These are phyloP conservation scores for Bodo saltans DNA, from an alignment of 78 protist genomes.

Conservation along the genomic window DNA sequence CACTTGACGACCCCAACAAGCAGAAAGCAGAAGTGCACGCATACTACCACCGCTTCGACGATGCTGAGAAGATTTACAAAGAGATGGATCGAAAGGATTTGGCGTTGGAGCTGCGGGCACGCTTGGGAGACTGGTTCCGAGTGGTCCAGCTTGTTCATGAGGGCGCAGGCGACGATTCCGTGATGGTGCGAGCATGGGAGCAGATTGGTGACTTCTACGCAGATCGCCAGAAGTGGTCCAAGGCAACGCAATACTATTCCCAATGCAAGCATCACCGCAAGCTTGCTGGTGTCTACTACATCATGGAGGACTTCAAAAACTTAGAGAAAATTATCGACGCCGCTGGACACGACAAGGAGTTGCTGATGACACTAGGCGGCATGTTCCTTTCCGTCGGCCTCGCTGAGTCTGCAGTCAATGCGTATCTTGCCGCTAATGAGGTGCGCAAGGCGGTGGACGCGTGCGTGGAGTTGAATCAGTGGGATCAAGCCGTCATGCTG, in stretches of 20 bases:
- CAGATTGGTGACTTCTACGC: constrained; percentile 68
- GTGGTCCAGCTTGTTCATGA: constrained; percentile 47
- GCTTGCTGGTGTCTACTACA: constrained; percentile 43
- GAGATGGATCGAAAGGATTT: constrained; percentile 70
- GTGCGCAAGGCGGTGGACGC: constrained; percentile 56
- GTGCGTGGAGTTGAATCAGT: constrained; percentile 67
- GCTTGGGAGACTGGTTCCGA: constrained; percentile 71
- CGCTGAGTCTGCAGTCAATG: constrained; percentile 48
- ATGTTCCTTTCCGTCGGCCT: constrained; percentile 58
- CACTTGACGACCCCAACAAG: constrained; percentile 42
- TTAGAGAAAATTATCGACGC: constrained; percentile 21
- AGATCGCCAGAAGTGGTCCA: constrained; percentile 55
- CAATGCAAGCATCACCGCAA: constrained; percentile 20
- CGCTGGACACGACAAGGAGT: constrained; percentile 17
- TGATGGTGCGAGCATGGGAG: constrained; percentile 41
- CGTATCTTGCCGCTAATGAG: constrained; percentile 43
- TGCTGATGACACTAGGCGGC: constrained; percentile 27
- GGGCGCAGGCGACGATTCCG: constrained; percentile 47
- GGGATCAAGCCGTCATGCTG: constrained; percentile 57
- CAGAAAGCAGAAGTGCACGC: constrained; percentile 72
- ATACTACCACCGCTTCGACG: constrained; percentile 57
- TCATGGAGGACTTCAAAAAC: constrained; percentile 33
- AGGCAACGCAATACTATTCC: constrained; percentile 50
- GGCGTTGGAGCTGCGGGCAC: constrained; percentile 49
- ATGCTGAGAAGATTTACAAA: constrained; percentile 64